phyloP scores from a whole-genome alignment of 2,329 filamentous ascomycete genomes.

The Hortaea werneckii region DNA sequence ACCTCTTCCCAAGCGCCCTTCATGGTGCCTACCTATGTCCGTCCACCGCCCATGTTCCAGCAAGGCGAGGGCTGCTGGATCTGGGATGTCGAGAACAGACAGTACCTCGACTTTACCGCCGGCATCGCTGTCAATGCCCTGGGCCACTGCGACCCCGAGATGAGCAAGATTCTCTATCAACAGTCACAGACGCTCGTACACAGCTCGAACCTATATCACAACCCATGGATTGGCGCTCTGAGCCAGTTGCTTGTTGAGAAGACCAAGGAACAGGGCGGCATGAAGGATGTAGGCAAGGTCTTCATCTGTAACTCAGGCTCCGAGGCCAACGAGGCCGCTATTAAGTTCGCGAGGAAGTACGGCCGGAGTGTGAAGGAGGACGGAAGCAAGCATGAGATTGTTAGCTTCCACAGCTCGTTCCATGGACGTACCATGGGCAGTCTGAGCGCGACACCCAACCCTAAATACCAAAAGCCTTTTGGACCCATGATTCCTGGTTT shows the following conservation, averaged over 20 bases:
- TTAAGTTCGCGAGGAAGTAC: slow-evolving; percentile 92
- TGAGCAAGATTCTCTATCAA: slow-evolving; percentile 63
- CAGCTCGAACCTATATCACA: slow-evolving; percentile 93
- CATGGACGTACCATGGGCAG: slow-evolving; percentile 95
- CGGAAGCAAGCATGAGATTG: slow-evolving; percentile 62
- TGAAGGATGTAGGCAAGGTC: slow-evolving; percentile 68
- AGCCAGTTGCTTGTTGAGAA: slow-evolving; percentile 76
- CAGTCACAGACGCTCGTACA: slow-evolving; percentile 65
- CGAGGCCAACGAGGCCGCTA: slow-evolving; percentile 93
- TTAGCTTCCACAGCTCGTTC: slow-evolving; percentile 87
- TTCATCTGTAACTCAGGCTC: slow-evolving; percentile 96
- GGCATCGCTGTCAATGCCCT: slow-evolving; percentile 93
- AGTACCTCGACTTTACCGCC: slow-evolving; percentile 88
- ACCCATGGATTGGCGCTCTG: slow-evolving; percentile 84
- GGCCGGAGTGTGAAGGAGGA: slow-evolving; percentile 48
- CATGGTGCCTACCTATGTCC: slow-evolving; percentile 93
- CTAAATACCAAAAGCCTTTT: slow-evolving; percentile 94
- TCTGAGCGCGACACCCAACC: slow-evolving; percentile 91
- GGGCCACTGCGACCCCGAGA: slow-evolving; percentile 77
- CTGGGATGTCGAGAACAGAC: slow-evolving; percentile 80
- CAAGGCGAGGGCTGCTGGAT: slow-evolving; percentile 79
- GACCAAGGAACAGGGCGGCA: slow-evolving; percentile 68
- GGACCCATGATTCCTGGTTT: slow-evolving; percentile 93
- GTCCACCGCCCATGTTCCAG: slow-evolving; percentile 81
- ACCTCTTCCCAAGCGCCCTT: slow-evolving; percentile 68